phyloP scores from a whole-genome alignment of 2,329 filamentous ascomycete genomes.

The Aspergillus fructus region DNA sequence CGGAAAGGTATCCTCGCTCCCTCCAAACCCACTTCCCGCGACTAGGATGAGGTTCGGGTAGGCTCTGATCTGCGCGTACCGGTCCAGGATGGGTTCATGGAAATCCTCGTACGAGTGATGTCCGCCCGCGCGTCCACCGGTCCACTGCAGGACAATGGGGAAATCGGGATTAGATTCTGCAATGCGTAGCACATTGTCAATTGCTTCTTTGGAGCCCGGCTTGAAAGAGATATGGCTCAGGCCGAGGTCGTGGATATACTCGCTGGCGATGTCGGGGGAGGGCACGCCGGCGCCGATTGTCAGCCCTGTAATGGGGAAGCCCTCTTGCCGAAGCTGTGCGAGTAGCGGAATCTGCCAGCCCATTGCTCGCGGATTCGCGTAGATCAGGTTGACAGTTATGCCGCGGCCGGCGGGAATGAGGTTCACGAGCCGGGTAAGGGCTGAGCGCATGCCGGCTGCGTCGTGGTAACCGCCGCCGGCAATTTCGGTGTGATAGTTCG shows the following conservation, averaged over 20 bases:
- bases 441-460: slow-evolving; percentile 43
- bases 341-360: slow-evolving; percentile 55
- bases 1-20: slow-evolving; percentile 84
- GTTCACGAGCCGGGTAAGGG: slow-evolving; percentile 45
- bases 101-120: slow-evolving; percentile 96
- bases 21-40: slow-evolving; percentile 88
- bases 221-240: slow-evolving; percentile 95
- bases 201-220: slow-evolving; percentile 83
- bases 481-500: slow-evolving; percentile 47
- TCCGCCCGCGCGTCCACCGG: slow-evolving; percentile 86
- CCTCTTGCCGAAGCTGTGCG: slow-evolving; percentile 63
- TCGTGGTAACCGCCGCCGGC: slow-evolving; percentile 53
- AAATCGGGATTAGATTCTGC: slow-evolving; percentile 91
- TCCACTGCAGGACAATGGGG: slow-evolving; percentile 91
- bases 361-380: slow-evolving; percentile 54
- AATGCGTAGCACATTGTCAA: slow-evolving; percentile 86
- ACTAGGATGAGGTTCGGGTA: slow-evolving; percentile 83
- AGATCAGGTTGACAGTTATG: slow-evolving; percentile 55
- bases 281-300: slow-evolving; percentile 93
- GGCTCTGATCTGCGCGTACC: slow-evolving; percentile 72
- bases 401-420: slow-evolving; percentile 67
- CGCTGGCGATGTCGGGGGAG: slow-evolving; percentile 87
- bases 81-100: slow-evolving; percentile 83
- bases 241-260: slow-evolving; percentile 89
- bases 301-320: slow-evolving; percentile 82